These are phyloP conservation scores for Annulohypoxylon truncatum DNA, from an alignment of 2,329 filamentous ascomycete species.

Conservation along the genomic window DNA sequence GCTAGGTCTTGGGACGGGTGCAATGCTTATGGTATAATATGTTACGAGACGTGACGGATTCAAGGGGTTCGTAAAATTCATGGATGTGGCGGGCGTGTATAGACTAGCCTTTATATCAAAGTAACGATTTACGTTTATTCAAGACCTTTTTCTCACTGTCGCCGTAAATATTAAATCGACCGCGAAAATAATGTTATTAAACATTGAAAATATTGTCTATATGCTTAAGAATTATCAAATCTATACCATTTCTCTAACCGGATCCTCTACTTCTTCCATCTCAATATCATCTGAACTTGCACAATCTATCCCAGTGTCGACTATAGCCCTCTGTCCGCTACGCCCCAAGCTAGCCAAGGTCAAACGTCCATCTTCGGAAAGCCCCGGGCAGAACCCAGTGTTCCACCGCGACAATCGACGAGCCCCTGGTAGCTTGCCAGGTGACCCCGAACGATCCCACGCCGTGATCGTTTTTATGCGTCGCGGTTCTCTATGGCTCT, in stretches of 20 bases:
- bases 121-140: neutral
- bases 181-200: neutral
- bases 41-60: neutral
- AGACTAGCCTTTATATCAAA: neutral
- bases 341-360: neutral
- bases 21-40: constrained; percentile 13
- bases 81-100: neutral
- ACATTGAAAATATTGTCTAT: neutral
- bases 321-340: neutral
- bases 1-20: constrained; percentile 11
- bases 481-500: neutral
- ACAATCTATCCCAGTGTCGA: neutral
- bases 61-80: neutral
- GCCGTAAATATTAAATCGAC: neutral
- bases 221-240: neutral
- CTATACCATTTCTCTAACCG: neutral
- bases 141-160: neutral
- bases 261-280: neutral
- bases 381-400: neutral
- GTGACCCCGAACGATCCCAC: neutral
- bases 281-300: neutral
- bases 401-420: neutral
- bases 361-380: neutral
- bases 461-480: constrained; percentile 31
- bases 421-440: neutral